Evolutionary conservation across 169 alveolate genomes (phyloP).

Genomic region (Cryptosporidium felis): DNA sequence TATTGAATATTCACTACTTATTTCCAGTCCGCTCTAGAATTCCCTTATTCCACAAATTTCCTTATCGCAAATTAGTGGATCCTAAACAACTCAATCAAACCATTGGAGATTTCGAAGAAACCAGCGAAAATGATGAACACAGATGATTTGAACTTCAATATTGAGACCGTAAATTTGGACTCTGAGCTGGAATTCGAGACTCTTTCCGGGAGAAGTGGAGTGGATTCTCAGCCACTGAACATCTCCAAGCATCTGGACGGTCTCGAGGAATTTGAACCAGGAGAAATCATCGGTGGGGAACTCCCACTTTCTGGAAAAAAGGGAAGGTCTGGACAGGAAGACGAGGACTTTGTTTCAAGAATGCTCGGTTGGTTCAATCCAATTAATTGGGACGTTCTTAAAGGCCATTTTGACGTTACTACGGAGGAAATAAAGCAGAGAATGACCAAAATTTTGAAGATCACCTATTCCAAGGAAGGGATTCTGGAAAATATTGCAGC

Average conservation of each 20-base stretch:
- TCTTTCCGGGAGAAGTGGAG: not conserved
- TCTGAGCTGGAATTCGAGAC: conserved; percentile 53
- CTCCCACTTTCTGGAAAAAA: not conserved
- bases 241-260: not conserved
- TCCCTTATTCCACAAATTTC: too few relatives aligned
- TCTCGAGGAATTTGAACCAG: not conserved
- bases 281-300: conserved; percentile 5
- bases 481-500: not conserved
- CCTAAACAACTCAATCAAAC: too few relatives aligned
- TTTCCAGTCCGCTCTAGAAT: too few relatives aligned
- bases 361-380: conserved; percentile 35
- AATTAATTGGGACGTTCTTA: conserved; percentile 5
- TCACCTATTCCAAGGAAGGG: conserved; percentile 2
- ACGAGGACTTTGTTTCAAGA: not conserved
- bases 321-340: not conserved
- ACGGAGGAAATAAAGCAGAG: conserved; percentile 53
- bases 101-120: too few relatives aligned
- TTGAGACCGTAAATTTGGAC: conserved; percentile 65
- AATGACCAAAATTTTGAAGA: not conserved
- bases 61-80: too few relatives aligned
- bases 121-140: too few relatives aligned
- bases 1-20: too few relatives aligned
- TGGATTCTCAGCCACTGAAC: conserved; percentile 21
- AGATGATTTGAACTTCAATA: conserved; percentile 55
- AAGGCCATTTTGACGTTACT: conserved; percentile 61